Evolutionary conservation across 2,329 filamentous ascomycete genomes (phyloP).

Genomic region (Phyllosticta paracitricarpa): DNA sequence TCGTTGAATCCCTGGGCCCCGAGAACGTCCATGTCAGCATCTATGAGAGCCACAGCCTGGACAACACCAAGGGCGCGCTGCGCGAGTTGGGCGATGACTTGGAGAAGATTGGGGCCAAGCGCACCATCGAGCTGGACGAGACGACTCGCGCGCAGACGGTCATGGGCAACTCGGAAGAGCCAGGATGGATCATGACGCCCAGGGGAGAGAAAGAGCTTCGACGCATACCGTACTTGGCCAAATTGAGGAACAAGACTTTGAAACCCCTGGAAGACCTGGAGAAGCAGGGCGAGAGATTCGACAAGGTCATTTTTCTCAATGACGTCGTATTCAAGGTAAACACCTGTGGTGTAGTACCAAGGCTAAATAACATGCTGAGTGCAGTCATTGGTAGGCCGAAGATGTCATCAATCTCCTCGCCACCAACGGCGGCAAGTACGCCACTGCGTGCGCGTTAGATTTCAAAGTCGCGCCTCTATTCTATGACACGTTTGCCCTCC

Average conservation of each 20-base stretch:
- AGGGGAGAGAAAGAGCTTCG: slow-evolving; percentile 45
- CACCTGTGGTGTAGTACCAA: not conserved
- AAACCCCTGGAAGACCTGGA: slow-evolving; percentile 46
- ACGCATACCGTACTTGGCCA: slow-evolving; percentile 59
- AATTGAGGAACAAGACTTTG: slow-evolving; percentile 54
- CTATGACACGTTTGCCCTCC: slow-evolving; percentile 55
- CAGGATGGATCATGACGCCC: slow-evolving; percentile 56
- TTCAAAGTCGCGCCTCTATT: slow-evolving; percentile 45
- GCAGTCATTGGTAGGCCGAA: slow-evolving; percentile 31
- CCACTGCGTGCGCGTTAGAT: slow-evolving; percentile 53
- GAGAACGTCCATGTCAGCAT: slow-evolving; percentile 60
- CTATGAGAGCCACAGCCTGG: slow-evolving; percentile 59
- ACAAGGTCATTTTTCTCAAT: slow-evolving; percentile 53
- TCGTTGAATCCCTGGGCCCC: slow-evolving; percentile 48
- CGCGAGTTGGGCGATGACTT: slow-evolving; percentile 46
- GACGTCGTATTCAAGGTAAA: slow-evolving; percentile 52
- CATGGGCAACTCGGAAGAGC: slow-evolving; percentile 28
- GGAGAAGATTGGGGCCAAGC: slow-evolving; percentile 41
- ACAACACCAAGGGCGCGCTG: slow-evolving; percentile 55
- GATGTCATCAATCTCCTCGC: slow-evolving; percentile 47
- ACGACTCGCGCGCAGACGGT: slow-evolving; percentile 44
- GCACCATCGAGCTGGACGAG: slow-evolving; percentile 48
- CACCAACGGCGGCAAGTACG: slow-evolving; percentile 50
- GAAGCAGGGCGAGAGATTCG: slow-evolving; percentile 41
- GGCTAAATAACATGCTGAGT: no score